Percentiles rank a stretch among this genome's conserved stretches.
Evolutionary conservation across 208 protist genomes (phyloP).

Genomic region (Sergeia podlipaevii): DNA sequence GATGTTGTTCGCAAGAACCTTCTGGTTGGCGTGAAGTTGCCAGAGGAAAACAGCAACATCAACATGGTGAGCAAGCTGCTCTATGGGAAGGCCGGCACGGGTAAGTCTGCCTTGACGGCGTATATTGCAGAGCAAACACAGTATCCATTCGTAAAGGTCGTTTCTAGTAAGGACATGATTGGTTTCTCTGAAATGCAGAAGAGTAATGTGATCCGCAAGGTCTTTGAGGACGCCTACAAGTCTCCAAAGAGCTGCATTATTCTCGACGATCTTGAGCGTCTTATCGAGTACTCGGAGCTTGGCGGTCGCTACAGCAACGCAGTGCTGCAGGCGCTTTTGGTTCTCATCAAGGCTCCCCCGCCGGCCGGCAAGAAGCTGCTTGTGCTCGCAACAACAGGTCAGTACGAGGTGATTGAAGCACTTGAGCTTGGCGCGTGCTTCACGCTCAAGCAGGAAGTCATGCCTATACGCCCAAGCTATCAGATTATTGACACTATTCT

Average conservation of each 20-base stretch:
- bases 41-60: constrained; percentile 77
- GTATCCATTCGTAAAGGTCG: constrained; percentile 98
- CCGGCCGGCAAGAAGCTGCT: constrained; percentile 92
- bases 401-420: constrained; percentile 82
- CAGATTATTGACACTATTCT: too few species aligned
- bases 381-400: constrained; percentile 94
- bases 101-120: constrained; percentile 97
- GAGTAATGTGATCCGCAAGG: constrained; percentile 92
- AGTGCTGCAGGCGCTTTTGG: constrained; percentile 96
- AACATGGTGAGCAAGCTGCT: constrained; percentile 94
- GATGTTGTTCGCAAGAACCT: constrained; percentile 43
- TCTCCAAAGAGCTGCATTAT: constrained; percentile 96
- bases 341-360: constrained; percentile 94
- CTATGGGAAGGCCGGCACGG: constrained; percentile 84
- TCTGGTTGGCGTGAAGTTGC: constrained; percentile 80
- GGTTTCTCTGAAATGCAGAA: constrained; percentile 90
- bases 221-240: constrained; percentile 99
- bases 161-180: constrained; percentile 93
- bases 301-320: constrained; percentile 98
- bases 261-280: constrained; percentile 97
- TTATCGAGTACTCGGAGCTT: constrained; percentile 96
- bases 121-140: constrained; percentile 78
- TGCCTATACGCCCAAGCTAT: constrained; percentile 29
- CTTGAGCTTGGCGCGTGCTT: constrained; percentile 93
- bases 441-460: constrained; percentile 78